These are phyloP conservation scores for Morella rubra DNA, from an alignment of 306 rosid species.

Conservation along the genomic window DNA sequence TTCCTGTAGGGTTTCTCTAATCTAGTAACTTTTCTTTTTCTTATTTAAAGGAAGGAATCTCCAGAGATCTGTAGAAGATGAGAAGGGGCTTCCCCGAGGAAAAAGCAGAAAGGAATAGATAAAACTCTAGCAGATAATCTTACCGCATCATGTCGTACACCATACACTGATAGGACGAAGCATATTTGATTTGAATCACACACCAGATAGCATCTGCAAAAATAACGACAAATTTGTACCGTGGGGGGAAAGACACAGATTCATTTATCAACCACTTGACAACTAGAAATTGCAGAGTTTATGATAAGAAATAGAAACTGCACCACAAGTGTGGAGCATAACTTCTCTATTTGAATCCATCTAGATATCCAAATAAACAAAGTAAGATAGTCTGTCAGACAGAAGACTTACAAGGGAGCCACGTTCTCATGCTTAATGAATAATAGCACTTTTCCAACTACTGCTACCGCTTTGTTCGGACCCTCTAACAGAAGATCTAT, in stretches of 20 bases:
- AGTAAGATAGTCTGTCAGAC: slow-evolving; percentile 18
- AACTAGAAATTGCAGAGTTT: not conserved
- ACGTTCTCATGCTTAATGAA: slow-evolving; percentile 64
- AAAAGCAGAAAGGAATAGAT: not conserved
- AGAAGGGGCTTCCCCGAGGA: not conserved
- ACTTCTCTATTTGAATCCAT: not conserved
- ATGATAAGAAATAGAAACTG: not conserved
- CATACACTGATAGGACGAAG: slow-evolving; percentile 77
- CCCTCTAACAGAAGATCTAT: slow-evolving; percentile 66
- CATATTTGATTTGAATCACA: slow-evolving; percentile 73
- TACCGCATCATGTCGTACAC: slow-evolving; percentile 72
- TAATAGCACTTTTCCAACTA: slow-evolving; percentile 77
- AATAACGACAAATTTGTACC: slow-evolving; percentile 14
- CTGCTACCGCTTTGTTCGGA: slow-evolving; percentile 70
- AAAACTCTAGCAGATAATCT: slow-evolving; percentile 30
- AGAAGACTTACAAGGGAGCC: slow-evolving; percentile 76
- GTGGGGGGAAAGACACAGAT: not conserved
- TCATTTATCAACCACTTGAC: not conserved
- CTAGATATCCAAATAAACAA: slow-evolving; percentile 18
- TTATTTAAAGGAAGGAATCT: too few species aligned
- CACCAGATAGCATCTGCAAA: slow-evolving; percentile 78
- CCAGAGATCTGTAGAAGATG: not conserved
- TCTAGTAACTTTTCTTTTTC: too few species aligned
- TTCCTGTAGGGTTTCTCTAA: too few species aligned
- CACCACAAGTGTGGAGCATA: slow-evolving; percentile 3